These are phyloP conservation scores for Neopestalotiopsis rosae DNA, from an alignment of 2,329 filamentous ascomycete genomes.

Conservation along the genomic window DNA sequence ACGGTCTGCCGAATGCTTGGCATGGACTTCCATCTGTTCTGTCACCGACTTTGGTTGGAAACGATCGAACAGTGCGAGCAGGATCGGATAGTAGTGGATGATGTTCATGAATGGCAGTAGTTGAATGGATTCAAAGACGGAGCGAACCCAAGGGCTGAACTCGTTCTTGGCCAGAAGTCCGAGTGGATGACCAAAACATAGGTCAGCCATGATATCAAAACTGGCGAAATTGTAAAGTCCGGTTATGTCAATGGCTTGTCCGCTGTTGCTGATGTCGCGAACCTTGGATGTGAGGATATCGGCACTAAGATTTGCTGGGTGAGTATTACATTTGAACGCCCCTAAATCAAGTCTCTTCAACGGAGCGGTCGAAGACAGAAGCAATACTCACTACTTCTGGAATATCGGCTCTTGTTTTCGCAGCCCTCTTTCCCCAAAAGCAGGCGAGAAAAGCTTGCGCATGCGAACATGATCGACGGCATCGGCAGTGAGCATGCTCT, in stretches of 20 bases:
- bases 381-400: constrained; percentile 33
- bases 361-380: not conserved
- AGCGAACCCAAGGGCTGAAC: constrained; percentile 28
- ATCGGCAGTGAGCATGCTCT: constrained; percentile 25
- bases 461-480: constrained; percentile 26
- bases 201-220: constrained; percentile 30
- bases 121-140: constrained; percentile 30
- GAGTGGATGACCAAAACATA: constrained; percentile 27
- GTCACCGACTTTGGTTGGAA: constrained; percentile 28
- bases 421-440: constrained; percentile 28
- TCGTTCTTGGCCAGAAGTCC: constrained; percentile 25
- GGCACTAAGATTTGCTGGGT: constrained; percentile 22
- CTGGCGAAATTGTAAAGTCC: constrained; percentile 27
- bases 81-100: constrained; percentile 26
- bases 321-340: not conserved
- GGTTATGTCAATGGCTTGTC: constrained; percentile 25
- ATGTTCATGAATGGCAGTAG: constrained; percentile 24
- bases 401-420: constrained; percentile 32
- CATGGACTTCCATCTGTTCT: constrained; percentile 22
- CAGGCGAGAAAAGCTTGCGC: constrained; percentile 26
- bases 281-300: constrained; percentile 43
- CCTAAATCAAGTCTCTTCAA: no score
- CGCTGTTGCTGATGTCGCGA: constrained; percentile 30
- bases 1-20: constrained; percentile 29
- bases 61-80: constrained; percentile 23